phyloP scores from a whole-genome alignment of 495 filamentous ascomycete genomes.

The Bryoglossum gracile region DNA sequence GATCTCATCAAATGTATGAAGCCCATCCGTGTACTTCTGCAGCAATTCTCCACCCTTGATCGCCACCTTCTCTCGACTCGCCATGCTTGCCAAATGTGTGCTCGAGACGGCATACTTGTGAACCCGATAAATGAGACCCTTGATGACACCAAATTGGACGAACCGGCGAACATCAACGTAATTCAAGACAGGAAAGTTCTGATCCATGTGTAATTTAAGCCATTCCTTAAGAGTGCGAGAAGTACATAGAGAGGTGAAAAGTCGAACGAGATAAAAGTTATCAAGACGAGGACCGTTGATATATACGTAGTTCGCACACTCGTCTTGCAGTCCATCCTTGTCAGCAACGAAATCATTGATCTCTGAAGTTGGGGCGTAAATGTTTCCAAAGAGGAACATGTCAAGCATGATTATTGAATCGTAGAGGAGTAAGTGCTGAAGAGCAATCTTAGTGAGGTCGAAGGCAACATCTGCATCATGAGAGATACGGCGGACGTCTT shows the following conservation, averaged over 20 bases:
- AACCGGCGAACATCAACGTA: constrained; percentile 83
- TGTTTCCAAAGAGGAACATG: constrained; percentile 85
- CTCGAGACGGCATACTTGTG: constrained; percentile 80
- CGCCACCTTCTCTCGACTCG: constrained; percentile 33
- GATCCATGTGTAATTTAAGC: constrained; percentile 60
- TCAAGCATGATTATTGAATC: constrained; percentile 60
- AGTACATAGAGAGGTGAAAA: constrained; percentile 73
- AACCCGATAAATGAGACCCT: constrained; percentile 88
- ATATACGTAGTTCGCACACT: constrained; percentile 76
- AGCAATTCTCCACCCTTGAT: constrained; percentile 36
- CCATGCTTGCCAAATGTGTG: constrained; percentile 32
- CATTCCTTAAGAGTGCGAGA: constrained; percentile 76
- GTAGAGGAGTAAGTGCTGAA: constrained; percentile 86
- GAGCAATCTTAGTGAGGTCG: constrained; percentile 71
- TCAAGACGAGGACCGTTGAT: constrained; percentile 26
- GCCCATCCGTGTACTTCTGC: constrained; percentile 68
- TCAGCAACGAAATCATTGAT: constrained; percentile 66
- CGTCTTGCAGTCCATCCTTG: constrained; percentile 63
- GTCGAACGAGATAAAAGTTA: constrained; percentile 50
- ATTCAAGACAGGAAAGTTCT: constrained; percentile 48
- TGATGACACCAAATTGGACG: constrained; percentile 92
- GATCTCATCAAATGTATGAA: constrained; percentile 83
- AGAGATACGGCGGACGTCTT: constrained; percentile 77
- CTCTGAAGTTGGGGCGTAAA: constrained; percentile 75
- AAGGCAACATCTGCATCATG: constrained; percentile 77